Evolutionary conservation across 225 moss, liverwort and hornwort species (phyloP).

Genomic region (Bryoerythrophyllum caledonicum): DNA sequence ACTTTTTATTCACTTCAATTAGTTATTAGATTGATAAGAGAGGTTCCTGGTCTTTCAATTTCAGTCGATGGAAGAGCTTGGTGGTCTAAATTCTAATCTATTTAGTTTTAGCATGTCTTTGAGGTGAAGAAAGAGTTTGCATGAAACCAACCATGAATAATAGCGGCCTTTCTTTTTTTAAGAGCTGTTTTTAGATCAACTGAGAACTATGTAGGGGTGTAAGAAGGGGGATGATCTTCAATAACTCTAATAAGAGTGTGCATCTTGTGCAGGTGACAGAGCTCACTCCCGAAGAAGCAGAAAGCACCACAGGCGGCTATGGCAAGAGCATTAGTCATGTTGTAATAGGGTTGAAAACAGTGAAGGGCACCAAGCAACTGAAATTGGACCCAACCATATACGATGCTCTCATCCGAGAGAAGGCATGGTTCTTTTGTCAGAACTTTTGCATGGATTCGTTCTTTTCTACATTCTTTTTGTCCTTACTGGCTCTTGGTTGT

Average conservation of each 20-base stretch:
- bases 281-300: conserved; percentile 78
- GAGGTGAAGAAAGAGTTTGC: too few species aligned
- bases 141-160: too few species aligned
- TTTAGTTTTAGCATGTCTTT: too few species aligned
- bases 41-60: too few species aligned
- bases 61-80: too few species aligned
- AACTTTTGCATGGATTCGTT: background rate
- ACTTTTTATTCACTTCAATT: too few species aligned
- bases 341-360: conserved; percentile 89
- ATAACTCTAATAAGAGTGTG: background rate
- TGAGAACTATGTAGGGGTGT: too few species aligned
- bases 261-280: conserved; percentile 72
- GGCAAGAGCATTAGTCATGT: conserved; percentile 97
- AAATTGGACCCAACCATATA: conserved; percentile 91
- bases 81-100: too few species aligned
- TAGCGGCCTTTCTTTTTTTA: too few species aligned
- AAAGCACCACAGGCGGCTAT: conserved; percentile 90
- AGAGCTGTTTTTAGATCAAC: too few species aligned
- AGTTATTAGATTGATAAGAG: too few species aligned
- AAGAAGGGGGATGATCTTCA: too few species aligned
- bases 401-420: conserved; percentile 87
- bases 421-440: conserved; percentile 29
- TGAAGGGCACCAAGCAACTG: conserved; percentile 92
- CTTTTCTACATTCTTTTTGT: background rate
- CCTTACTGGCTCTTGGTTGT: conserved; percentile 9